Evolutionary conservation across 495 filamentous ascomycete species (phyloP).

Genomic region (Paragyromitra xinjiangensis): DNA sequence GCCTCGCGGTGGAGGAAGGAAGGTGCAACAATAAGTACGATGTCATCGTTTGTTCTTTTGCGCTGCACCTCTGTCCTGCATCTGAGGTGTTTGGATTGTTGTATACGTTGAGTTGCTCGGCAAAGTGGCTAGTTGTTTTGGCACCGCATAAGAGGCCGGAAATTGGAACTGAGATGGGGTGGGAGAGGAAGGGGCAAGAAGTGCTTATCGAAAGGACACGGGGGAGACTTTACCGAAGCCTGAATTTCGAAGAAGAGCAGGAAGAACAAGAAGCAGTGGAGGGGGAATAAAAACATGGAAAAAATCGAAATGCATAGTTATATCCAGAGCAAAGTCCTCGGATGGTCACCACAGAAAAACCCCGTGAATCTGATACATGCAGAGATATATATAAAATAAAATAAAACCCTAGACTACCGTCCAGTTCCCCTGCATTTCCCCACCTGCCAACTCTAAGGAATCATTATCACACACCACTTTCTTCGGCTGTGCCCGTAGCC

Average conservation of each 20-base stretch:
- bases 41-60: slow-evolving; percentile 49
- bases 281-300: slow-evolving; percentile 33
- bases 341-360: background rate
- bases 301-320: background rate
- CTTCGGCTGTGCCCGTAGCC: background rate
- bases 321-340: background rate
- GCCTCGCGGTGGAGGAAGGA: slow-evolving; percentile 24
- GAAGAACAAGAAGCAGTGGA: slow-evolving; percentile 21
- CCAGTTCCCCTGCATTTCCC: background rate
- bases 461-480: slow-evolving; percentile 14
- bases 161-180: slow-evolving; percentile 51
- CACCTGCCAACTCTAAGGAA: slow-evolving; percentile 14
- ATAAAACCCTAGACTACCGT: background rate
- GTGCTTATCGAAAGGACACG: slow-evolving; percentile 50
- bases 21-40: slow-evolving; percentile 30
- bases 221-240: slow-evolving; percentile 49
- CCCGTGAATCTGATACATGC: background rate
- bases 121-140: slow-evolving; percentile 48
- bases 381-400: background rate
- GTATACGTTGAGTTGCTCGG: slow-evolving; percentile 43
- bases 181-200: slow-evolving; percentile 49
- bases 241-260: slow-evolving; percentile 50
- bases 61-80: slow-evolving; percentile 46
- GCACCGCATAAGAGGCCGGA: slow-evolving; percentile 53
- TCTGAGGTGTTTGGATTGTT: slow-evolving; percentile 47